A percentile compares a stretch with the other conserved stretches of the same genome.
These are phyloP conservation scores for Aspergillus conjunctus DNA, from an alignment of 495 filamentous ascomycete genomes.

Conservation along the genomic window DNA sequence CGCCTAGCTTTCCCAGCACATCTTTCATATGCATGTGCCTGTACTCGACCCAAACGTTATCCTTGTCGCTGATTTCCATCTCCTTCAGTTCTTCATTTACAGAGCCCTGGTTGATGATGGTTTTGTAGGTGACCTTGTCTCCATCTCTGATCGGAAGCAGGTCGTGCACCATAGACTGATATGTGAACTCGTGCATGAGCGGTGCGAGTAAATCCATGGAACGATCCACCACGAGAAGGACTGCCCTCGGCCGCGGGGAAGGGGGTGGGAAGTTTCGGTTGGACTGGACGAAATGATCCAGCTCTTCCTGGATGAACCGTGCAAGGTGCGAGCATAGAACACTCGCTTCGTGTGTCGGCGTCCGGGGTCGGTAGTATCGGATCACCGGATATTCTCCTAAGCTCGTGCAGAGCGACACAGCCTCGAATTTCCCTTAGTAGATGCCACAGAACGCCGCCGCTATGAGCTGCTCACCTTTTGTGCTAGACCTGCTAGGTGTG, in stretches of 20 bases:
- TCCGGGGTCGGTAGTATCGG: conserved; percentile 79
- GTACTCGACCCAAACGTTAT: conserved; percentile 91
- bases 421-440: conserved; percentile 54
- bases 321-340: conserved; percentile 87
- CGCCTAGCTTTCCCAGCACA: conserved; percentile 88
- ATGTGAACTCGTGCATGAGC: conserved; percentile 93
- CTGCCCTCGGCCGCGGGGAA: conserved; percentile 76
- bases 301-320: conserved; percentile 85
- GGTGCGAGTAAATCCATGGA: conserved; percentile 90
- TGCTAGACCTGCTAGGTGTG: conserved; percentile 79
- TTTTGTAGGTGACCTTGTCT: conserved; percentile 85
- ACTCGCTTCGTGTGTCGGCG: conserved; percentile 78
- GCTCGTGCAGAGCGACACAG: conserved; percentile 78
- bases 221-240: conserved; percentile 84
- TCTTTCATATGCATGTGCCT: conserved; percentile 97
- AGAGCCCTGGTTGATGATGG: conserved; percentile 69
- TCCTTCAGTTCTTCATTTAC: conserved; percentile 76
- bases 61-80: conserved; percentile 84
- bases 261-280: conserved; percentile 82
- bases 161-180: conserved; percentile 97
- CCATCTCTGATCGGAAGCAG: conserved; percentile 82
- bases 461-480: conserved; percentile 66
- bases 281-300: conserved; percentile 81
- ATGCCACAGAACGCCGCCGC: neutral
- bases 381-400: conserved; percentile 88